Evolutionary conservation across 2,329 filamentous ascomycete species (phyloP).

Genomic region (Tympanopsis confertula): DNA sequence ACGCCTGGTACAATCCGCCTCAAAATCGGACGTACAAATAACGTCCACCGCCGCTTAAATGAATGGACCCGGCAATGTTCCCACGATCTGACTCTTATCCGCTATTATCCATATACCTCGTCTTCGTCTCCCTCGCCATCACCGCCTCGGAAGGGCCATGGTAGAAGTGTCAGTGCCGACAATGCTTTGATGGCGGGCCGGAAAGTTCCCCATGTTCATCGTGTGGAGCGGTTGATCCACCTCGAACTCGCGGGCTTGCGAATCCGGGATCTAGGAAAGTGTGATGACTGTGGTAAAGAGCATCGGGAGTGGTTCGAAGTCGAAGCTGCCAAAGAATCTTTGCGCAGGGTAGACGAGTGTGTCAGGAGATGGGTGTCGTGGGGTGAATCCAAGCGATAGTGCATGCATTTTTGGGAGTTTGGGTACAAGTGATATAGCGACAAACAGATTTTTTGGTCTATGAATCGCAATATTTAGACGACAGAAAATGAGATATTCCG

Average conservation of each 20-base stretch:
- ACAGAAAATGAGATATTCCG: too few relatives aligned
- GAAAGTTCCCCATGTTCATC: conserved; percentile 1
- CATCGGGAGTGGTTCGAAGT: conserved; percentile 1
- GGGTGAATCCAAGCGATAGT: too few relatives aligned
- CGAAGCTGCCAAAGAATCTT: not conserved
- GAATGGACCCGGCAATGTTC: not conserved
- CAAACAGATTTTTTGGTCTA: too few relatives aligned
- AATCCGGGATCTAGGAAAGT: not conserved
- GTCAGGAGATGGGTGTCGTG: not conserved
- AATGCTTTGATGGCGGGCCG: not conserved
- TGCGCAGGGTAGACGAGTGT: not conserved
- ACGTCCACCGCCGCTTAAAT: not conserved
- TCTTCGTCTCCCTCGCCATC: not conserved
- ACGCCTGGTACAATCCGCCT: not conserved
- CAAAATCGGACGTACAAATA: not conserved
- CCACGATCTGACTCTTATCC: not conserved
- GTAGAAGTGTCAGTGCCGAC: not conserved
- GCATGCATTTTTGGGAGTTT: too few relatives aligned
- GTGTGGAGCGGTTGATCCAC: not conserved
- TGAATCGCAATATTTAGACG: too few relatives aligned
- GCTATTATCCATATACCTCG: not conserved
- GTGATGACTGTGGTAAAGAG: not conserved
- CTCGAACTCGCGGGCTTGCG: not conserved
- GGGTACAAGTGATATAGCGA: too few relatives aligned
- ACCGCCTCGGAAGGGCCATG: too few relatives aligned